A percentile compares a stretch with the other conserved stretches of the same genome.
Conservation (phyloP, 2,329 filamentous ascomycete genomes). For the Aspergillus sergii region DNA sequence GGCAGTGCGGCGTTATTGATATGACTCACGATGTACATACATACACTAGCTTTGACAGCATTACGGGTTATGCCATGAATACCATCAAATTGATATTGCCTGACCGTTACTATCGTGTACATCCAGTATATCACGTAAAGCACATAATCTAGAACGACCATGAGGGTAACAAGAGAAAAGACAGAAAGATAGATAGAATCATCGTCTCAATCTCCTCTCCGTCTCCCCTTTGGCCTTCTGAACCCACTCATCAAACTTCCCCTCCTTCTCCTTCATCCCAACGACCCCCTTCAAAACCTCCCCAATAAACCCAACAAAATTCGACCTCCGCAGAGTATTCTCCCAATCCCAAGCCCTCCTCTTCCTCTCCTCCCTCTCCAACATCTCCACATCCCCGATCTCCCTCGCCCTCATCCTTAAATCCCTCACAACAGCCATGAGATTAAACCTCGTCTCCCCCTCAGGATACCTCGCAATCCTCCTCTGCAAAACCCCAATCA, state of each 20-base stretch:
- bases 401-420: slow-evolving; percentile 74
- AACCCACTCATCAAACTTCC: slow-evolving; percentile 77
- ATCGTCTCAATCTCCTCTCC: slow-evolving; percentile 39
- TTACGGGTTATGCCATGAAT: slow-evolving; percentile 2
- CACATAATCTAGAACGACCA: not conserved
- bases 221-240: slow-evolving; percentile 62
- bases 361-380: slow-evolving; percentile 81
- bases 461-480: slow-evolving; percentile 83
- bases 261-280: slow-evolving; percentile 68
- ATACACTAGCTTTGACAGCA: slow-evolving; percentile 6
- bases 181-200: not conserved
- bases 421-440: slow-evolving; percentile 89
- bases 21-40: slow-evolving; percentile 20
- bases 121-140: not conserved
- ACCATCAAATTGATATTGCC: not conserved
- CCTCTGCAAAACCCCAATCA: slow-evolving; percentile 84
- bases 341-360: slow-evolving; percentile 88
- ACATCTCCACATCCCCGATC: slow-evolving; percentile 76
- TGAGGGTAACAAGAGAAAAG: slow-evolving; percentile 27
- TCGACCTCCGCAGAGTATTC: slow-evolving; percentile 87
- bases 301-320: slow-evolving; percentile 94
- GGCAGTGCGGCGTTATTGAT: slow-evolving; percentile 5
- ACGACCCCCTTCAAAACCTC: slow-evolving; percentile 88
- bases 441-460: slow-evolving; percentile 91
- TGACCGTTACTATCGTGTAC: not conserved